Conservation (phyloP, 441 rosid species). For the Pelargonium hybrid region DNA sequence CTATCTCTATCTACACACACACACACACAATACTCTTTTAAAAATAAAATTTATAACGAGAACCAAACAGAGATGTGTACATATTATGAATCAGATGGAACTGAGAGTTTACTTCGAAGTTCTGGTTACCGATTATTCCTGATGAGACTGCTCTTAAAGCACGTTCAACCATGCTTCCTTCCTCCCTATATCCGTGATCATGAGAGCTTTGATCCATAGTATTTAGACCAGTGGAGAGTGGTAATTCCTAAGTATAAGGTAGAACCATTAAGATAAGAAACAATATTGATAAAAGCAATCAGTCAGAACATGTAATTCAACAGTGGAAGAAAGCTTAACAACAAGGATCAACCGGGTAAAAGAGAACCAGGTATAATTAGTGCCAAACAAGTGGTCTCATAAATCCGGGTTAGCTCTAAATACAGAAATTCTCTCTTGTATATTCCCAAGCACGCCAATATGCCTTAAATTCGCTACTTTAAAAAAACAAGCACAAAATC, state of each 20-base stretch:
- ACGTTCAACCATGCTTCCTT: conserved; percentile 36
- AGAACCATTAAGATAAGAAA: background rate
- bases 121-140: conserved; percentile 21
- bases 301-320: background rate
- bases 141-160: conserved; percentile 32
- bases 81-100: conserved; percentile 2
- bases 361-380: too few relatives aligned
- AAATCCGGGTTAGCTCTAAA: too few relatives aligned
- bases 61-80: background rate
- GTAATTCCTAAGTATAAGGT: conserved; percentile 33
- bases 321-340: background rate
- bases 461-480: too few relatives aligned
- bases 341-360: too few relatives aligned
- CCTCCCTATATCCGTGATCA: conserved; percentile 29
- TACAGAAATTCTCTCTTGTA: too few relatives aligned
- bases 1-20: background rate
- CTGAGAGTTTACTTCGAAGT: conserved; percentile 40
- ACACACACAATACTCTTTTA: background rate
- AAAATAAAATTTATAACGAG: background rate
- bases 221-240: conserved; percentile 23
- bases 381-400: too few relatives aligned
- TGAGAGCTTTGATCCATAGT: conserved; percentile 30
- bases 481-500: background rate
- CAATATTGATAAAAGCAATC: background rate
- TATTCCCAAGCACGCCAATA: too few relatives aligned